Conservation (phyloP, 140 eudicot species). For the Flaveria floridana region DNA sequence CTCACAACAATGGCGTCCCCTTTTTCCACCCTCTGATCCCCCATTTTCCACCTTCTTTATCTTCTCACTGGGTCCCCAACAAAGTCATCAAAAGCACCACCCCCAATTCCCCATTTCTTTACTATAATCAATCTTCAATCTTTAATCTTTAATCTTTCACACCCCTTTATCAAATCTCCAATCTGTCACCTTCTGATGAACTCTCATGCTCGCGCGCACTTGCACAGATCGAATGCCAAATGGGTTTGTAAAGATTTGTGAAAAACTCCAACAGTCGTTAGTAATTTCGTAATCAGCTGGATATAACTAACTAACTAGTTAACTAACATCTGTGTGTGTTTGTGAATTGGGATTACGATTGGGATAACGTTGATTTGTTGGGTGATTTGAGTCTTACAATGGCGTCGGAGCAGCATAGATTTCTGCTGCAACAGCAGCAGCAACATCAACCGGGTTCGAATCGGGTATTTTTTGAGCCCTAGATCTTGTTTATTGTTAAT, state of each 20-base stretch:
- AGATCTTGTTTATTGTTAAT: constrained; percentile 16
- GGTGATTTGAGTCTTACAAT: constrained; percentile 17
- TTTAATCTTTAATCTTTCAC: background rate
- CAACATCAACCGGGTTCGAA: constrained; percentile 48
- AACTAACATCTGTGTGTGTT: too few relatives aligned
- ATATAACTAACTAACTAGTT: too few relatives aligned
- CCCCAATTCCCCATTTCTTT: constrained; percentile 22
- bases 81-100: constrained; percentile 22
- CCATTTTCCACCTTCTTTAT: constrained; percentile 5
- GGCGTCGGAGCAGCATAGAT: constrained; percentile 63
- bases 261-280: too few relatives aligned
- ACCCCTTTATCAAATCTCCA: constrained; percentile 34
- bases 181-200: constrained; percentile 44
- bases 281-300: too few relatives aligned
- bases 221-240: constrained; percentile 26
- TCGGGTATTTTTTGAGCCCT: constrained; percentile 39
- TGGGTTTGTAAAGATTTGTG: too few relatives aligned
- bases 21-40: constrained; percentile 20
- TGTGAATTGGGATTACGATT: too few relatives aligned
- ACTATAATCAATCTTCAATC: background rate
- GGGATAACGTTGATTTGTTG: background rate
- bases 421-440: constrained; percentile 43
- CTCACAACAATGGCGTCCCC: constrained; percentile 23
- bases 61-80: constrained; percentile 28
- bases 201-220: background rate